Evolutionary conservation across 352 stramenopile genomes (phyloP).

Genomic region (Phytophthora sp.): DNA sequence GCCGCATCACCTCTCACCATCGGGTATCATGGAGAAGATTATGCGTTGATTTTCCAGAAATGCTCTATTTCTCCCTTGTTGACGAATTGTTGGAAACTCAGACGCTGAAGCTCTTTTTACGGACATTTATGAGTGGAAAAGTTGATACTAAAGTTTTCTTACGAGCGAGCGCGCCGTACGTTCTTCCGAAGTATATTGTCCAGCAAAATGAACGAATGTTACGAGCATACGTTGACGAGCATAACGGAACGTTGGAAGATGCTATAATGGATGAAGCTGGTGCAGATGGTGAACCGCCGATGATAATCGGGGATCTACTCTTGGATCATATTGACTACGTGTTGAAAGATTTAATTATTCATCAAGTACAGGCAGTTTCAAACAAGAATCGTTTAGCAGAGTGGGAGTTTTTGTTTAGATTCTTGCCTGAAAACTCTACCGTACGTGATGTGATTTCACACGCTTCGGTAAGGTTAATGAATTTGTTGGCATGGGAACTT

Average conservation of each 20-base stretch:
- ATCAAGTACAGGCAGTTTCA: slow-evolving; percentile 56
- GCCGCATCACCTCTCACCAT: slow-evolving; percentile 48
- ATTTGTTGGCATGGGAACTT: slow-evolving; percentile 73
- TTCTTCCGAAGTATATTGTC: slow-evolving; percentile 69
- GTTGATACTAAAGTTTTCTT: slow-evolving; percentile 54
- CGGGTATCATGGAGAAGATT: slow-evolving; percentile 59
- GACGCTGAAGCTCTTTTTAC: slow-evolving; percentile 54
- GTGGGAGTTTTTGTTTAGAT: slow-evolving; percentile 79
- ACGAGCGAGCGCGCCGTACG: slow-evolving; percentile 49
- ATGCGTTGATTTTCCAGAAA: slow-evolving; percentile 59
- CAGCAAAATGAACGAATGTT: slow-evolving; percentile 65
- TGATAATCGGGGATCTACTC: slow-evolving; percentile 52
- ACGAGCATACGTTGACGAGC: slow-evolving; percentile 41
- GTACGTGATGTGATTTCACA: slow-evolving; percentile 65
- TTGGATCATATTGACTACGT: slow-evolving; percentile 57
- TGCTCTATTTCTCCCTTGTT: slow-evolving; percentile 61
- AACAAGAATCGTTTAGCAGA: slow-evolving; percentile 60
- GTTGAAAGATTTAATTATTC: slow-evolving; percentile 69
- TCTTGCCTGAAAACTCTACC: slow-evolving; percentile 64
- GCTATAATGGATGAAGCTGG: slow-evolving; percentile 24
- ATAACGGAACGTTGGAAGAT: slow-evolving; percentile 36
- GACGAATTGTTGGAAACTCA: slow-evolving; percentile 54
- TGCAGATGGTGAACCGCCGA: slow-evolving; percentile 13
- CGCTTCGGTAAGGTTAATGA: slow-evolving; percentile 58
- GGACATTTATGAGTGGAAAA: slow-evolving; percentile 57